These are phyloP conservation scores for Trametes hirsuta DNA, from an alignment of 1,284 basidiomycete species.

Conservation along the genomic window DNA sequence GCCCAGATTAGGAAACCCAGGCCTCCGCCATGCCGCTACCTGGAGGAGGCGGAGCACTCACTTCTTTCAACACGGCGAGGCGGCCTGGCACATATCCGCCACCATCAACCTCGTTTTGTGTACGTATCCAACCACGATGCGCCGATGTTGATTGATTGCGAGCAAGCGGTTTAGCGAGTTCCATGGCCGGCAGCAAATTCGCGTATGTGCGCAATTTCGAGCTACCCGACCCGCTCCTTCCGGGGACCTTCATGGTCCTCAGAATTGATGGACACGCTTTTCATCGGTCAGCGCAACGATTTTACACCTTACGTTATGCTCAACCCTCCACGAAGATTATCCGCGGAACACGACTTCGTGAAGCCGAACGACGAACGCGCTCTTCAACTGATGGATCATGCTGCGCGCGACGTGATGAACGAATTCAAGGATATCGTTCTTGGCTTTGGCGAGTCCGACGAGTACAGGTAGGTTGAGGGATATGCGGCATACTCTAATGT, in stretches of 20 bases:
- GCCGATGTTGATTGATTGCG: neutral
- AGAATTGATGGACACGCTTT: constrained; percentile 95
- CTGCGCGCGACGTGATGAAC: constrained; percentile 83
- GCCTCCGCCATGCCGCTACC: constrained; percentile 21
- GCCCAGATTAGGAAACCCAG: constrained; percentile 23
- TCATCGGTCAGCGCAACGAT: constrained; percentile 67
- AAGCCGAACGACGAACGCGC: constrained; percentile 95
- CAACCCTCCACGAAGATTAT: constrained; percentile 63
- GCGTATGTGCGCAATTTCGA: constrained; percentile 93
- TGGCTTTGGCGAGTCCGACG: constrained; percentile 96
- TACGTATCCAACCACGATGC: neutral
- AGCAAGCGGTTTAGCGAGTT: neutral
- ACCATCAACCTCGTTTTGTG: neutral
- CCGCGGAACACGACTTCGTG: constrained; percentile 77
- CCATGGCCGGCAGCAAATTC: constrained; percentile 91
- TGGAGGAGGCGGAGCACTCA: constrained; percentile 13
- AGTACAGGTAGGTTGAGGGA: constrained; percentile 76
- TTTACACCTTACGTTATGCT: neutral
- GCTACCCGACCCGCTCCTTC: constrained; percentile 85
- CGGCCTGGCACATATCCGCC: constrained; percentile 4
- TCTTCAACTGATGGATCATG: constrained; percentile 90
- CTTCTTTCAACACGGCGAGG: constrained; percentile 1
- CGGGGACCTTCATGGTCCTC: constrained; percentile 84
- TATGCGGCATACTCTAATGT: neutral
- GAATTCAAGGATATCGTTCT: constrained; percentile 83